Evolutionary conservation across 495 filamentous ascomycete species (phyloP), one percentile per base, ranked within the genome.

Genomic region (Friedmanniomyces simplex): DNA sequence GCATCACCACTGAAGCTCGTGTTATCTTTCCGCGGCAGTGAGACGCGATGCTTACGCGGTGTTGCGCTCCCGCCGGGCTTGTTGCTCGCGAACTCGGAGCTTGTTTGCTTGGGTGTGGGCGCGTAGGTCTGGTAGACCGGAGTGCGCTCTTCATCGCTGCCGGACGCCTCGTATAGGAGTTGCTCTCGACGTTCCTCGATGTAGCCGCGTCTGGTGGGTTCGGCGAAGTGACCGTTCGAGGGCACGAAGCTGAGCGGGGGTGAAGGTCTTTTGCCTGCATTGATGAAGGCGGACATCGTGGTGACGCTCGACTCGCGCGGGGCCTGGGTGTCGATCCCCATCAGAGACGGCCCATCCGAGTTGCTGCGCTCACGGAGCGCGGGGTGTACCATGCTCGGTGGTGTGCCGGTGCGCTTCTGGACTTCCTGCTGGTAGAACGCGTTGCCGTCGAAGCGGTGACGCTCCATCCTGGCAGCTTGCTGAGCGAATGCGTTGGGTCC

Each of bases 161-260:
- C 62, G 49, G 66, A 64, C 45, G 63, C 55, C 47, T 66, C 66
- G 24, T 64, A 60, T 24, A 62, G 28, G 32, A 59, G 56, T 55
- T 63, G 54, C 59, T 69, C 67, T 6, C 24, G 43, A 7, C 52
- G 57, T n/a, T 55, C 53, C 56, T 71, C 69, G 46, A 69, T 63
- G 22, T 24, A 43, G n/a, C 41, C 59, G 30, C 68, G 51, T 13
- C 32, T 21, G 12, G 66, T 69, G 26, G 57, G 67, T 24, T 65
- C 22, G 2, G 55, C 59, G 14, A 58, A 43, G 0, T 47, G 39
- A 12, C 22, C 53, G 14, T 52, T 24, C 8, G 37, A 45, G 7
- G 58, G 66, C 34, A 63, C 41, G 22, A 64, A 56, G 13, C 54
- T 50, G 5, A 67, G 50, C 14, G 49, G 47, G 7, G 60, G 60